Conservation (phyloP, 768 basidiomycete genomes). For the Boletus subparvulus region DNA sequence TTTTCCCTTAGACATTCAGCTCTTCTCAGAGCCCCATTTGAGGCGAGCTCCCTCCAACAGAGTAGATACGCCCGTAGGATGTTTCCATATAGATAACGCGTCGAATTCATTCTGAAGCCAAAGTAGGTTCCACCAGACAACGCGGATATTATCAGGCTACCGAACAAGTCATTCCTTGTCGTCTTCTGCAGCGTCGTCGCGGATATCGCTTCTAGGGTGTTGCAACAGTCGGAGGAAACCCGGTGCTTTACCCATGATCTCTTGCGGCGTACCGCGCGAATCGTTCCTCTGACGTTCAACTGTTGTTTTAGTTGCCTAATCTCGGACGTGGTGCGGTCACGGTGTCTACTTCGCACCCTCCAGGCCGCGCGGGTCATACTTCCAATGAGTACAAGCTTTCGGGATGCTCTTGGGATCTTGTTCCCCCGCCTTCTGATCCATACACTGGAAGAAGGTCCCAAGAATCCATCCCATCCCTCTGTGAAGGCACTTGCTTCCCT, state of each 20-base stretch:
- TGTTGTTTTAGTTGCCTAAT: conserved; percentile 41
- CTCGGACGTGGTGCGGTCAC: conserved; percentile 34
- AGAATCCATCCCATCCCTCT: conserved; percentile 17
- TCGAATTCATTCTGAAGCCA: conserved; percentile 13
- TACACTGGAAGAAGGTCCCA: conserved; percentile 45
- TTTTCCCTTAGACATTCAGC: conserved; percentile 38
- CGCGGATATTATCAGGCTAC: conserved; percentile 38
- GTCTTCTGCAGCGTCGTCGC: conserved; percentile 48
- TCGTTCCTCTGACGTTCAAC: conserved; percentile 42
- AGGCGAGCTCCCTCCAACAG: conserved; percentile 31
- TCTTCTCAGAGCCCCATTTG: conserved; percentile 42
- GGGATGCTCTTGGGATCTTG: conserved; percentile 33
- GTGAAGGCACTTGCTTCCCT: conserved; percentile 18
- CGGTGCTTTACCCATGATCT: conserved; percentile 54
- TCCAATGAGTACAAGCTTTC: conserved; percentile 24
- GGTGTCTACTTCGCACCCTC: conserved; percentile 43
- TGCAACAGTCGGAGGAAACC: conserved; percentile 44
- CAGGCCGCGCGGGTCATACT: conserved; percentile 28
- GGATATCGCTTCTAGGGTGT: conserved; percentile 42
- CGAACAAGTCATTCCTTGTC: conserved; percentile 41
- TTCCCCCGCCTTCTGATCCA: conserved; percentile 28
- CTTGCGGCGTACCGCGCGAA: conserved; percentile 40
- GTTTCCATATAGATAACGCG: background rate
- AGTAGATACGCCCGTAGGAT: conserved; percentile 35
- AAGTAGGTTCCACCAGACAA: conserved; percentile 36